Conservation (phyloP, 805 yeast genomes). For the Suhomyces emberorum region DNA sequence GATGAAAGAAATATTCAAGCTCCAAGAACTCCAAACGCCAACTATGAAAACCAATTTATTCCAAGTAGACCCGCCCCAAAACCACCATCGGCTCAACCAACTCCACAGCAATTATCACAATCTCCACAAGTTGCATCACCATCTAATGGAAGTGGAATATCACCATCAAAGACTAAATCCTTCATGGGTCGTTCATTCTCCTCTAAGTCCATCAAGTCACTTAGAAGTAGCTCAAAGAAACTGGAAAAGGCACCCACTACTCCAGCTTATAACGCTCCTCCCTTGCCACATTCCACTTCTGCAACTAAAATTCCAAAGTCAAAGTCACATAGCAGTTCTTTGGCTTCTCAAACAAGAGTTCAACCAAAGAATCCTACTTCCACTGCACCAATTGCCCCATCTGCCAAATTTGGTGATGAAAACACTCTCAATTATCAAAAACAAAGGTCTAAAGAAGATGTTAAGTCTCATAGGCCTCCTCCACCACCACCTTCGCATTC, state of each 20-base stretch:
- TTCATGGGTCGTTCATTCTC: slow-evolving; percentile 37
- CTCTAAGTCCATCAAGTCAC: slow-evolving; percentile 34
- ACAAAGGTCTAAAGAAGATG: slow-evolving; percentile 21
- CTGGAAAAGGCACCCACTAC: slow-evolving; percentile 12
- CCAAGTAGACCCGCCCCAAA: slow-evolving; percentile 70
- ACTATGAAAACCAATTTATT: slow-evolving; percentile 45
- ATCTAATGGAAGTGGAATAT: slow-evolving; percentile 2
- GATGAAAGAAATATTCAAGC: slow-evolving; percentile 8
- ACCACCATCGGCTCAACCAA: slow-evolving; percentile 37
- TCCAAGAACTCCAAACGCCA: slow-evolving; percentile 28
- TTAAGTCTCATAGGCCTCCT: slow-evolving; percentile 37
- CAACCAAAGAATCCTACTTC: slow-evolving; percentile 24
- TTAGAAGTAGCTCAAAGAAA: slow-evolving; percentile 23
- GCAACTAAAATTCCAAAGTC: slow-evolving; percentile 34
- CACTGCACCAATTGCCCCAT: slow-evolving; percentile 36
- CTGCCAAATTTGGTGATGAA: slow-evolving; percentile 24
- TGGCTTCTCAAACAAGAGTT: slow-evolving; percentile 24
- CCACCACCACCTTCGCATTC: slow-evolving; percentile 37
- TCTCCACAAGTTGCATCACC: slow-evolving; percentile 5
- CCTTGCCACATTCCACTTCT: slow-evolving; percentile 17
- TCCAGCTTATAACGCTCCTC: slow-evolving; percentile 8
- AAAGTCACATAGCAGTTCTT: slow-evolving; percentile 38
- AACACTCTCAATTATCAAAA: slow-evolving; percentile 12
- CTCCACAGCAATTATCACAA: slow-evolving; percentile 6
- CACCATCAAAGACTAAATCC: slow-evolving; percentile 13